These are phyloP conservation scores for Mortierella sp. DNA, from an alignment of 371 early-diverging fungal species.

Conservation along the genomic window DNA sequence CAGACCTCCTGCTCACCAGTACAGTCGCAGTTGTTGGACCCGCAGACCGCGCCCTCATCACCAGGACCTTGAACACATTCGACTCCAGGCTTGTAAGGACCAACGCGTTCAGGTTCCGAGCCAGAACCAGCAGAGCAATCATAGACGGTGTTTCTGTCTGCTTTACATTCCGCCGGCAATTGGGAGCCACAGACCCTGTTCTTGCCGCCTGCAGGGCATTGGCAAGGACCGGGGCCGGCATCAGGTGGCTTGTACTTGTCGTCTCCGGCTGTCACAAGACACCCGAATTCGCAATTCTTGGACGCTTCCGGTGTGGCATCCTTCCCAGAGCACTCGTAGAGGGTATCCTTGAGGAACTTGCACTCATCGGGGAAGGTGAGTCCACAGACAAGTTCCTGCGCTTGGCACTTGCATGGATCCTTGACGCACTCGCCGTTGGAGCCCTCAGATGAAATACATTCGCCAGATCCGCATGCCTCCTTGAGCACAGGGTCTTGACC, in stretches of 20 bases:
- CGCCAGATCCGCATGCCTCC: constrained; percentile 2
- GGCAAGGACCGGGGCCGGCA: background rate
- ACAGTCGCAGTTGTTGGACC: constrained; percentile 4
- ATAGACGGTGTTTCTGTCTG: constrained; percentile 7
- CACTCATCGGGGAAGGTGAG: constrained; percentile 3
- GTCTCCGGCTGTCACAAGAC: no score
- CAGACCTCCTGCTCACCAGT: background rate
- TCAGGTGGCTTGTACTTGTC: no score
- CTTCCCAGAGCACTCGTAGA: background rate
- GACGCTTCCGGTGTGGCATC: constrained; percentile 1
- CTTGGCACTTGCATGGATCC: constrained; percentile 15
- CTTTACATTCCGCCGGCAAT: constrained; percentile 4
- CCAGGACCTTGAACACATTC: background rate
- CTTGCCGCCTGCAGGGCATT: background rate
- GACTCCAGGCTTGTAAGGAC: background rate
- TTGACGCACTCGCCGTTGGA: background rate
- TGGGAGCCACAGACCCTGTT: constrained; percentile 10
- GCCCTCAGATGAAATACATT: background rate
- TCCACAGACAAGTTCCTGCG: constrained; percentile 6
- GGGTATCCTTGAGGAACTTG: background rate
- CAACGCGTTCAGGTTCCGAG: background rate
- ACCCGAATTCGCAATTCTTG: no score
- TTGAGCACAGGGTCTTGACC: constrained; percentile 12
- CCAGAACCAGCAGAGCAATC: background rate
- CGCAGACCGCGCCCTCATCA: background rate